Evolutionary conservation across 2,329 filamentous ascomycete genomes (phyloP), one percentile per base, ranked within the genome.

Genomic region (Ambrosiella xylebori): DNA sequence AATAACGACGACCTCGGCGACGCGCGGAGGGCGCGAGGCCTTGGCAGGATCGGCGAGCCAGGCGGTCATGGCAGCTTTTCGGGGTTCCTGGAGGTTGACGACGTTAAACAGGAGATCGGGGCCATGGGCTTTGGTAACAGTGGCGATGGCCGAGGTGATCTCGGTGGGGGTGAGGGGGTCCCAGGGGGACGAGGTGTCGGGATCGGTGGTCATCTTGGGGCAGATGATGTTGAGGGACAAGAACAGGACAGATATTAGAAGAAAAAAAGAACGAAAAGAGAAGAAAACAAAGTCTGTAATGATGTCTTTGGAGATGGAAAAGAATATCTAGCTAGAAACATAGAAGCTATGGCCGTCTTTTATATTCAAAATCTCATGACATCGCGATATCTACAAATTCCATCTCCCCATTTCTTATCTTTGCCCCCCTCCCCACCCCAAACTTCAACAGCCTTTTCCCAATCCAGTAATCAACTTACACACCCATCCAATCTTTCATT

Each of bases 1-100:
- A 68, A 95, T 90, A 19, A 83, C 87, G 3, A 95, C 87, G 0
- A 93, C 77, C 68, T 95, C 89, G 7, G 88, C 89, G 6, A 88
- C 73, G 65, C 89, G 80, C 39, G 76, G 70, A 9, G 89, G 89
- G 50, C 80, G 75, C 0, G 81, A 76, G 0, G 74, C 71, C 8
- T 74, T 76, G 17, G 79, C 71, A 0, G 85, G 81, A 59, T 81
- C 75, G 54, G 77, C 81, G 11, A 95, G 71, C 88, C 88, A 95
- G 61, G 77, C 79, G 67, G 82, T 75, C 86, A 95, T 89, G 64
- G 88, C 82, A 51, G 77, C 81, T 75, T 95, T 95, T 63, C 84
- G 84, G 54, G 89, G 89, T 74, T 95, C 89, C 65, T 82, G 84
- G 36, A 95, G 74, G 1, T 87, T 86, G 58, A 95, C 83, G 1